A percentile compares a stretch with the other conserved stretches of the same genome.
Evolutionary conservation across 2,329 filamentous ascomycete genomes (phyloP).

Genomic region (Thermothelomyces thermophilus): DNA sequence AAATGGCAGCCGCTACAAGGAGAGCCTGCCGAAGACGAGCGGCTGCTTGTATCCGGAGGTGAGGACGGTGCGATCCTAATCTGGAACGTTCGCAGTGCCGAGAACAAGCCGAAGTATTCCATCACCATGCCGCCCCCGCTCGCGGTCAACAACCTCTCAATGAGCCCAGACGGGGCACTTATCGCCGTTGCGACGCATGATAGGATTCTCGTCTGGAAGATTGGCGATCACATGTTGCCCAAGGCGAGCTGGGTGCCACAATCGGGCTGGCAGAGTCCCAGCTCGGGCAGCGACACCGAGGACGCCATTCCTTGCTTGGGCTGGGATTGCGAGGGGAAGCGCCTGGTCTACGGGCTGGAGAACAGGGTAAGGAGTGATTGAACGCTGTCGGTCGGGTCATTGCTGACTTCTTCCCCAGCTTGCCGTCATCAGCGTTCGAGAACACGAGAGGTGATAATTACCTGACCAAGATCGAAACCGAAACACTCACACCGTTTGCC

Average conservation of each 20-base stretch:
- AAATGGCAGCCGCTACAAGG: constrained; percentile 53
- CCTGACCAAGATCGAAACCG: background rate
- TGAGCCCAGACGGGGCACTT: constrained; percentile 57
- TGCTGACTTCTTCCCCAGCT: constrained; percentile 25
- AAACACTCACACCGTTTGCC: background rate
- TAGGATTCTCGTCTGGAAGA: constrained; percentile 58
- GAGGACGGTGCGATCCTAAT: constrained; percentile 58
- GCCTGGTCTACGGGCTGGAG: constrained; percentile 57
- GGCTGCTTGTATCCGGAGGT: constrained; percentile 54
- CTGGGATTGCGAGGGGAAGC: constrained; percentile 57
- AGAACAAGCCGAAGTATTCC: constrained; percentile 51
- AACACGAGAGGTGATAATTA: constrained; percentile 8
- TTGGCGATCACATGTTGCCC: constrained; percentile 51
- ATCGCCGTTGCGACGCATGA: constrained; percentile 55
- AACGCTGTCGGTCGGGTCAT: background rate
- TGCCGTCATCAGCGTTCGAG: constrained; percentile 29
- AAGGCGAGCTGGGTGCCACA: constrained; percentile 53
- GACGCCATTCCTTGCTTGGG: constrained; percentile 56
- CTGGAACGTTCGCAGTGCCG: constrained; percentile 52
- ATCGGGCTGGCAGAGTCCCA: constrained; percentile 52
- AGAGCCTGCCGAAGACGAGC: constrained; percentile 39
- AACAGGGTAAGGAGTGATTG: constrained; percentile 46
- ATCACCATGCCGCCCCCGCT: constrained; percentile 51
- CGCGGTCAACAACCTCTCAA: constrained; percentile 50
- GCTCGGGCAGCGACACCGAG: constrained; percentile 43